Evolutionary conservation across 805 yeast species (phyloP).

Genomic region (Dipodascus albidus): DNA sequence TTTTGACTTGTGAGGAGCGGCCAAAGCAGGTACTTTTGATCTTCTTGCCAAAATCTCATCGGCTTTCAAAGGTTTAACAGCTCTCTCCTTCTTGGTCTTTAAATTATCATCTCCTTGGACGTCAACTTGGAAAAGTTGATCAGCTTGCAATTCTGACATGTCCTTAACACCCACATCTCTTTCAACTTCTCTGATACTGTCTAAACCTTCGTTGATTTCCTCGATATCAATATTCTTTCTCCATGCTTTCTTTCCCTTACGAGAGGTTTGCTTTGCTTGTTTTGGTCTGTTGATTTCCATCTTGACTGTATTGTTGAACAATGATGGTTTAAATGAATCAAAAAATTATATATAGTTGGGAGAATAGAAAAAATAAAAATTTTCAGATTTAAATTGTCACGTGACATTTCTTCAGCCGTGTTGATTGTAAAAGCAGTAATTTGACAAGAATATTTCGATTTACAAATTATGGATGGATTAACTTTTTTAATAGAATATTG

Average conservation of each 20-base stretch:
- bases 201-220: slow-evolving; percentile 64
- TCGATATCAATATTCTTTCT: slow-evolving; percentile 81
- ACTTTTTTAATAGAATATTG: too few relatives aligned
- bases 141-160: slow-evolving; percentile 21
- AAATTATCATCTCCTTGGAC: slow-evolving; percentile 45
- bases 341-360: neutral
- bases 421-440: too few relatives aligned
- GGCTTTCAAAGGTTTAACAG: slow-evolving; percentile 37
- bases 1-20: slow-evolving; percentile 28
- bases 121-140: slow-evolving; percentile 53
- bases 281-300: slow-evolving; percentile 40
- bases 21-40: slow-evolving; percentile 66
- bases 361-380: neutral
- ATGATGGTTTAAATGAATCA: neutral
- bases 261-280: slow-evolving; percentile 57
- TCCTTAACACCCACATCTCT: slow-evolving; percentile 23
- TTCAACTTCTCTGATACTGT: slow-evolving; percentile 51
- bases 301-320: neutral
- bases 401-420: neutral
- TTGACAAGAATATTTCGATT: too few relatives aligned
- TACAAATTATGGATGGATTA: too few relatives aligned
- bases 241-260: slow-evolving; percentile 92
- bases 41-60: slow-evolving; percentile 62
- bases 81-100: slow-evolving; percentile 29
- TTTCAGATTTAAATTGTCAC: neutral